Conservation (phyloP, 176 grass and related monocot species). For the Phoenix dactylifera region DNA sequence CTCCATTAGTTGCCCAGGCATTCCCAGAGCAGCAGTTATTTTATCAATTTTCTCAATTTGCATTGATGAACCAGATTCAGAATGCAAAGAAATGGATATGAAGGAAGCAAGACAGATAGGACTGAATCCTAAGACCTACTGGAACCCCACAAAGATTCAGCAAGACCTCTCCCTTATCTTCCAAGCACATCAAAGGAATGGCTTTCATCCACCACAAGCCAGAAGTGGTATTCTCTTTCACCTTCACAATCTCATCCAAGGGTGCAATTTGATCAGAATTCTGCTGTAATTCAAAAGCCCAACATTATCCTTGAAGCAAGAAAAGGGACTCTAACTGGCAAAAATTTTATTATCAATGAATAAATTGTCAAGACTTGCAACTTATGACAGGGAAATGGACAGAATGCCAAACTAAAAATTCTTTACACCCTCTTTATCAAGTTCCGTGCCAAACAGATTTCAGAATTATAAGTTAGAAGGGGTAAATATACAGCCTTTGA, state of each 20-base stretch:
- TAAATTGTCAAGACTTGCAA: too few species aligned
- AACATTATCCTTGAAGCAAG: neutral
- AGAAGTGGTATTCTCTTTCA: conserved; percentile 95
- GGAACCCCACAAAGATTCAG: conserved; percentile 80
- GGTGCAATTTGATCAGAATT: conserved; percentile 86
- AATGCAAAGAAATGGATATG: conserved; percentile 1
- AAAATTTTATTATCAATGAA: too few species aligned
- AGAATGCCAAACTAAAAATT: too few species aligned
- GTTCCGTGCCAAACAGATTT: too few species aligned
- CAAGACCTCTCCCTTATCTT: conserved; percentile 79
- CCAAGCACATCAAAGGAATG: conserved; percentile 98
- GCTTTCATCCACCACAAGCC: conserved; percentile 80
- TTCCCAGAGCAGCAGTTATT: conserved; percentile 97
- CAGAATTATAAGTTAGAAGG: too few species aligned
- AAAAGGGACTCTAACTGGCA: too few species aligned
- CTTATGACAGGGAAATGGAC: too few species aligned
- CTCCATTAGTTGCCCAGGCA: conserved; percentile 83
- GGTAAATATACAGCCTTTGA: too few species aligned
- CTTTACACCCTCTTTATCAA: too few species aligned
- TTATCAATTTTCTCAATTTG: conserved; percentile 98
- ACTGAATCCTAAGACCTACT: conserved; percentile 24
- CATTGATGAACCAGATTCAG: conserved; percentile 20
- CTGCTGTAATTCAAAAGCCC: conserved; percentile 17
- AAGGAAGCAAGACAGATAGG: neutral
- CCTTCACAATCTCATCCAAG: conserved; percentile 80